A percentile compares a stretch with the other conserved stretches of the same genome.
These are phyloP conservation scores for Acacia confusa DNA, from an alignment of 306 rosid genomes.

Conservation along the genomic window DNA sequence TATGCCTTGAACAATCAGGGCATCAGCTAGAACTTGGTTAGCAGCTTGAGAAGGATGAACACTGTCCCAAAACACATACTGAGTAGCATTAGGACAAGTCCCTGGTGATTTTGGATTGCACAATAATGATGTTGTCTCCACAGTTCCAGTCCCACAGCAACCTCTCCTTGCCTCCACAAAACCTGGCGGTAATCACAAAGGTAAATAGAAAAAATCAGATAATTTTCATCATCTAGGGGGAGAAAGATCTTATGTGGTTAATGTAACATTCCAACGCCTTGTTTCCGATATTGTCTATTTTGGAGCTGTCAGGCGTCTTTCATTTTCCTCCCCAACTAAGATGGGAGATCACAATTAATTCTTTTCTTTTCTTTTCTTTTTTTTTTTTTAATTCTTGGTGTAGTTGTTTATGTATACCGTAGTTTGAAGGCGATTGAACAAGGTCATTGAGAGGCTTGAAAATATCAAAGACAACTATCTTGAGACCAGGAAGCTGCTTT, in stretches of 20 bases:
- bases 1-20: constrained; percentile 66
- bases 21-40: constrained; percentile 83
- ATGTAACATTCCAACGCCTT: too few species aligned
- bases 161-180: constrained; percentile 81
- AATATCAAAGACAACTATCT: constrained; percentile 76
- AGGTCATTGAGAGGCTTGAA: constrained; percentile 75
- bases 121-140: constrained; percentile 67
- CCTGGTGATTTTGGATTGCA: constrained; percentile 80
- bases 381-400: not conserved
- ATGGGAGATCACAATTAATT: too few species aligned
- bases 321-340: too few species aligned
- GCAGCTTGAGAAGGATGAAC: constrained; percentile 96
- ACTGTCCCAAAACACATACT: constrained; percentile 92
- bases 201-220: not conserved
- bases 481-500: constrained; percentile 76
- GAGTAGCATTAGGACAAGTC: constrained; percentile 86
- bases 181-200: constrained; percentile 40
- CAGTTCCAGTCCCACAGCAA: constrained; percentile 89
- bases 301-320: too few species aligned
- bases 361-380: too few species aligned
- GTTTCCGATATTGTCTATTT: too few species aligned
- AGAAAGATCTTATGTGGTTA: not conserved
- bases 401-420: constrained; percentile 43
- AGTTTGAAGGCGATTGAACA: constrained; percentile 69
- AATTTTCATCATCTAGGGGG: not conserved